These are phyloP conservation scores for Pulveroboletus sp. DNA, from an alignment of 768 basidiomycete species.

Conservation along the genomic window DNA sequence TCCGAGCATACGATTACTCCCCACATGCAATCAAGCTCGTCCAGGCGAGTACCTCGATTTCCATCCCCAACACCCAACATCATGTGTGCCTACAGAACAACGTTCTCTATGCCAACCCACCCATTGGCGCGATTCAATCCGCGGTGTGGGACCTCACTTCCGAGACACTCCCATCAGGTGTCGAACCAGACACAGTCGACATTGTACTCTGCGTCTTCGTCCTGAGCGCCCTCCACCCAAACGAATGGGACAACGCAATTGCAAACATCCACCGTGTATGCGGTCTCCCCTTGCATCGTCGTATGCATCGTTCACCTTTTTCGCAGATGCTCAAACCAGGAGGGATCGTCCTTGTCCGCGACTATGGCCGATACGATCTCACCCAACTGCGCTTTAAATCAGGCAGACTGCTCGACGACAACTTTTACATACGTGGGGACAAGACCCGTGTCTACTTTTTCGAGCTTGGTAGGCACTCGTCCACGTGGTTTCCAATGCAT, in stretches of 20 bases:
- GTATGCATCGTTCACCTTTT: not conserved
- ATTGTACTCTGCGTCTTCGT: constrained; percentile 93
- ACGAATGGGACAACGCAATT: constrained; percentile 86
- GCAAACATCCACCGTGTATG: constrained; percentile 74
- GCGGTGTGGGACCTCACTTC: constrained; percentile 92
- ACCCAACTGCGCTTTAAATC: constrained; percentile 93
- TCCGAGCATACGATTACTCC: constrained; percentile 91
- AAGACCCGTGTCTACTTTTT: constrained; percentile 99
- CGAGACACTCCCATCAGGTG: constrained; percentile 54
- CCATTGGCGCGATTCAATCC: constrained; percentile 69
- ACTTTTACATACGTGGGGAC: constrained; percentile 95
- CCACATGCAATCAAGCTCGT: constrained; percentile 86
- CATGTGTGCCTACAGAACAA: constrained; percentile 49
- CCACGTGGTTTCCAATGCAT: not conserved
- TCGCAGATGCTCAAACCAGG: constrained; percentile 85
- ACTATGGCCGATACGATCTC: constrained; percentile 94
- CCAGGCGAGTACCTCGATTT: constrained; percentile 49
- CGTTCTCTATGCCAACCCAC: constrained; percentile 63
- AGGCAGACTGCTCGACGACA: constrained; percentile 84
- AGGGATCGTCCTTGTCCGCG: constrained; percentile 81
- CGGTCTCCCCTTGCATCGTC: not conserved
- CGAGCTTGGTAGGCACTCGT: constrained; percentile 57
- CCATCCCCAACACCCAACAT: not conserved
- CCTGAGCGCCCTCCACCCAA: constrained; percentile 87
- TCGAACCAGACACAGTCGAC: constrained; percentile 73